phyloP scores from a whole-genome alignment of 345 rosid species.

The Salix viminalis region DNA sequence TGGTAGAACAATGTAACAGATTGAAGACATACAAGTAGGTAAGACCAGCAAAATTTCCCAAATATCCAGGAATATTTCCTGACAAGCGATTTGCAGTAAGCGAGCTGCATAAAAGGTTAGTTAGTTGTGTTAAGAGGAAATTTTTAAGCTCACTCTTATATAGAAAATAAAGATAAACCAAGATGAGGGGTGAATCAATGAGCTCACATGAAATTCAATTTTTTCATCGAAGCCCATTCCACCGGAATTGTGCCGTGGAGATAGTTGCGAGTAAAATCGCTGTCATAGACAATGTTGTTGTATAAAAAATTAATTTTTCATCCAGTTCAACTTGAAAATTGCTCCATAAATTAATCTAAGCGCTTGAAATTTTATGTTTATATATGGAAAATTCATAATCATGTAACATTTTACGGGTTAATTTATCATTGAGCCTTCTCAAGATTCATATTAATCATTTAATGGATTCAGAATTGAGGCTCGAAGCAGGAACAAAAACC shows the following conservation, averaged over 20 bases:
- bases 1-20: neutral
- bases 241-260: slow-evolving; percentile 8
- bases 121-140: too few relatives aligned
- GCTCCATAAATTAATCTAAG: too few relatives aligned
- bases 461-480: too few relatives aligned
- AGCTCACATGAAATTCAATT: neutral
- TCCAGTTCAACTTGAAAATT: too few relatives aligned
- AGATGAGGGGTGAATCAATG: too few relatives aligned
- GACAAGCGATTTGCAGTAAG: slow-evolving; percentile 6
- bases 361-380: too few relatives aligned
- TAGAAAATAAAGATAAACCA: neutral
- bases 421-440: too few relatives aligned
- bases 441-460: neutral
- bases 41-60: slow-evolving; percentile 8
- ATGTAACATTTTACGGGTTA: too few relatives aligned
- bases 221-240: slow-evolving; percentile 16
- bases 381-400: too few relatives aligned
- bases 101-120: slow-evolving; percentile 1
- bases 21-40: slow-evolving; percentile 8
- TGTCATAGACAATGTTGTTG: neutral
- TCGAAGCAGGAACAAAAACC: too few relatives aligned
- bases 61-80: slow-evolving; percentile 5
- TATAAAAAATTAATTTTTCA: too few relatives aligned
- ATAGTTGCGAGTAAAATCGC: slow-evolving; percentile 15
- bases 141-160: neutral